phyloP scores from a whole-genome alignment of 305 asterid species.

The Plantago rigida region DNA sequence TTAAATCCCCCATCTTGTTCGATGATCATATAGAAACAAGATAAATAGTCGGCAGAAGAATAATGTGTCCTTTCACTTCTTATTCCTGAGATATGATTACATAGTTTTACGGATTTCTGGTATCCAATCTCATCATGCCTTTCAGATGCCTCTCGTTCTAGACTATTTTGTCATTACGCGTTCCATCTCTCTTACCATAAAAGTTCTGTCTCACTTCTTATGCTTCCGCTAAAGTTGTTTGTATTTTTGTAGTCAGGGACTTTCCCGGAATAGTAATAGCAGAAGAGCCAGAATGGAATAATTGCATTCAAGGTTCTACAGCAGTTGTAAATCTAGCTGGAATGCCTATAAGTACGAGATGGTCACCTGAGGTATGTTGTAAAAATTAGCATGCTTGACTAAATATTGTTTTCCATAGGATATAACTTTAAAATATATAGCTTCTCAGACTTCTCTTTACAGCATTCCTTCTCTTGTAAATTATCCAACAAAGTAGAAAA shows the following conservation, averaged over 20 bases:
- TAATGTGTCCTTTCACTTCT: too few relatives aligned
- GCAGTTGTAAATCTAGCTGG: slow-evolving; percentile 95
- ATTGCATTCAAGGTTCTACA: slow-evolving; percentile 69
- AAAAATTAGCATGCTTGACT: slow-evolving; percentile 5
- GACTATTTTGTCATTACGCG: too few relatives aligned
- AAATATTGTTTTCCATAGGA: neutral
- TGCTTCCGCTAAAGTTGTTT: slow-evolving; percentile 19
- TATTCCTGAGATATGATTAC: too few relatives aligned
- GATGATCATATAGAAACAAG: neutral
- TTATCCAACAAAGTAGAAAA: too few relatives aligned
- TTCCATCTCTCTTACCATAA: neutral
- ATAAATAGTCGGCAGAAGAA: too few relatives aligned
- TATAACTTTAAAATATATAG: too few relatives aligned
- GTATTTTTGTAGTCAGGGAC: slow-evolving; percentile 44
- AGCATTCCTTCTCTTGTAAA: too few relatives aligned
- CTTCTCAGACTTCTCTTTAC: too few relatives aligned
- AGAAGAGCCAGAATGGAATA: slow-evolving; percentile 74
- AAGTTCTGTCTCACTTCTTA: slow-evolving; percentile 17
- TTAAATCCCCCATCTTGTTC: neutral
- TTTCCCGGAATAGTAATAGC: slow-evolving; percentile 65
- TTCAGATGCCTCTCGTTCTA: too few relatives aligned
- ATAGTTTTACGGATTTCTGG: too few relatives aligned
- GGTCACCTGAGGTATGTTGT: slow-evolving; percentile 69
- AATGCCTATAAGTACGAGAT: slow-evolving; percentile 75
- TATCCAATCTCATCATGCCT: too few relatives aligned